These are phyloP conservation scores for Globisporangium spiculum DNA, from an alignment of 352 stramenopile species.

Conservation along the genomic window DNA sequence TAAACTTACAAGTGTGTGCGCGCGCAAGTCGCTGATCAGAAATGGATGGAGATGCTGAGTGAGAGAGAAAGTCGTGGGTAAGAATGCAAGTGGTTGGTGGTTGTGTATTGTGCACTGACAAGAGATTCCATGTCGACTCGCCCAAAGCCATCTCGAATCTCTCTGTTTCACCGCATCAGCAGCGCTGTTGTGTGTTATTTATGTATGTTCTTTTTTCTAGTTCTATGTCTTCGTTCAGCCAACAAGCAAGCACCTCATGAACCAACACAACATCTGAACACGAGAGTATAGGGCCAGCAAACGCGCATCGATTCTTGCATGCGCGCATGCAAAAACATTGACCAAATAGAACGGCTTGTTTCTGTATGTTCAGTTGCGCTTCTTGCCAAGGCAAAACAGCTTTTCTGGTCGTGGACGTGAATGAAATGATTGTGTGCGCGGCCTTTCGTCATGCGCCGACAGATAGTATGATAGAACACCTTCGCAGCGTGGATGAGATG, in stretches of 20 bases:
- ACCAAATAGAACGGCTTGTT: neutral
- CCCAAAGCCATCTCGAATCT: neutral
- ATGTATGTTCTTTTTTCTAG: neutral
- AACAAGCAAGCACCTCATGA: neutral
- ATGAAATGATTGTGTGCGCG: neutral
- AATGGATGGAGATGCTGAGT: neutral
- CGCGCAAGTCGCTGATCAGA: neutral
- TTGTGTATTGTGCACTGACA: too few relatives aligned
- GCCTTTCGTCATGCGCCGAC: neutral
- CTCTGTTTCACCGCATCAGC: neutral
- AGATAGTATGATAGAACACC: too few relatives aligned
- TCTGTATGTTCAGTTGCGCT: neutral
- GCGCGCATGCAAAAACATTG: neutral
- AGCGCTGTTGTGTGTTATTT: neutral
- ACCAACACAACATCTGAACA: neutral
- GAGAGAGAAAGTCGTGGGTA: neutral
- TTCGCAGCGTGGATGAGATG: neutral
- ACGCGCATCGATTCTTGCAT: neutral
- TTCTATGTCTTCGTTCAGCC: neutral
- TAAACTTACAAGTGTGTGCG: neutral
- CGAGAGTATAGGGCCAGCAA: neutral
- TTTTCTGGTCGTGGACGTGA: neutral
- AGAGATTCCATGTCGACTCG: too few relatives aligned
- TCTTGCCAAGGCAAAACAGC: neutral
- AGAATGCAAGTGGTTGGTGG: neutral